A percentile compares a stretch with the other conserved stretches of the same genome.
Evolutionary conservation across 83 land plant genomes (phyloP).

Genomic region (Isoetes engelmannii): DNA sequence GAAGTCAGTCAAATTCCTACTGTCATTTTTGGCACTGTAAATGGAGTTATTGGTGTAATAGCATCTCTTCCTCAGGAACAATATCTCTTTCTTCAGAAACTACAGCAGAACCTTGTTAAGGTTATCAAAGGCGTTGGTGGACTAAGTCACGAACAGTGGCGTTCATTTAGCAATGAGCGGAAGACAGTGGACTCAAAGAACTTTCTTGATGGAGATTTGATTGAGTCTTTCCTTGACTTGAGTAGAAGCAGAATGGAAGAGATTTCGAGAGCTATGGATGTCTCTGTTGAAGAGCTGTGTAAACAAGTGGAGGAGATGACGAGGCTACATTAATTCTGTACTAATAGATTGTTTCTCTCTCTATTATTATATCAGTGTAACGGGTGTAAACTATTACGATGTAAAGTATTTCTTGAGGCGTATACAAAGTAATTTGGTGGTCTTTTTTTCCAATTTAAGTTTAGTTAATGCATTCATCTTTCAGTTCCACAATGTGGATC

Average conservation of each 20-base stretch:
- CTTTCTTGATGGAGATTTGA: conserved; percentile 91
- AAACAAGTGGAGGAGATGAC: conserved; percentile 96
- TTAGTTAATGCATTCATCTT: too few species aligned
- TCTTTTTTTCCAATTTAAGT: too few species aligned
- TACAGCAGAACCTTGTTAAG: conserved; percentile 71
- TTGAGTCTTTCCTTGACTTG: conserved; percentile 90
- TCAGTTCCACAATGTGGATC: too few species aligned
- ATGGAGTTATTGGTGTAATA: conserved; percentile 93
- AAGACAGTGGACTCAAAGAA: conserved; percentile 74
- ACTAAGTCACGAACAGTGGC: conserved; percentile 97
- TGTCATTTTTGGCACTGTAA: conserved; percentile 91
- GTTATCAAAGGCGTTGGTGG: conserved; percentile 98
- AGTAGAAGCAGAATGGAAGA: conserved; percentile 72
- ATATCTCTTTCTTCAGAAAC: conserved; percentile 76
- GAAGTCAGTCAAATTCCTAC: conserved; percentile 87
- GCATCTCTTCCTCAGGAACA: conserved; percentile 97
- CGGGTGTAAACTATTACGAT: too few species aligned
- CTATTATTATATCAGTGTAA: too few species aligned
- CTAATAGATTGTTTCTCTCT: too few species aligned
- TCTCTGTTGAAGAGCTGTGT: conserved; percentile 91
- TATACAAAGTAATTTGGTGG: too few species aligned
- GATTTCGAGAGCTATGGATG: conserved; percentile 56
- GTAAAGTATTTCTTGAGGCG: too few species aligned
- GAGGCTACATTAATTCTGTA: conserved; percentile 57
- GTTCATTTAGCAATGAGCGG: conserved; percentile 92